A percentile compares a stretch with the other conserved stretches of the same genome.
Conservation (phyloP, 768 basidiomycete species). For the Pleurotus sapidus region DNA sequence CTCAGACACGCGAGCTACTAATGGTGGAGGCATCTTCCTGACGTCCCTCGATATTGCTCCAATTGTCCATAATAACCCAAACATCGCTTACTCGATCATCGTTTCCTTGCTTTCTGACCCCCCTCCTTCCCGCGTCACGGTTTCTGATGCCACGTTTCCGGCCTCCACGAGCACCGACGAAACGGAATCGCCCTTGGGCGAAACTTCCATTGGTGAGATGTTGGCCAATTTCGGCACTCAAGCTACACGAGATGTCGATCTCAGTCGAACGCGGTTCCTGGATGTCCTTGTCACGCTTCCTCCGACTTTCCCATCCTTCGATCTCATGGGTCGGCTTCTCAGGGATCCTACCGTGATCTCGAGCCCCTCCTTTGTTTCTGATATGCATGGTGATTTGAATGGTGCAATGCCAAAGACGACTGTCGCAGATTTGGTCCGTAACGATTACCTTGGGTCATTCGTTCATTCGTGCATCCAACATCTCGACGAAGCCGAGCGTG, state of each 20-base stretch:
- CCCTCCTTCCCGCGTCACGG: conserved; percentile 11
- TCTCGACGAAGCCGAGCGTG: conserved; percentile 66
- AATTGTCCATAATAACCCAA: conserved; percentile 66
- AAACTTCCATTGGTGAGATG: too few species aligned
- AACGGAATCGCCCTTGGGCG: neutral
- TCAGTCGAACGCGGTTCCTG: conserved; percentile 49
- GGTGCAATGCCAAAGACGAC: conserved; percentile 35
- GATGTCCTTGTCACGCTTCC: conserved; percentile 65
- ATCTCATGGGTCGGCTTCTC: conserved; percentile 67
- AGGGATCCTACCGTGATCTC: conserved; percentile 46
- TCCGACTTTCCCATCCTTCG: conserved; percentile 71
- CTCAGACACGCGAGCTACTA: conserved; percentile 15
- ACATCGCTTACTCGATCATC: conserved; percentile 66
- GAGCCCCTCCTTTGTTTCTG: conserved; percentile 23
- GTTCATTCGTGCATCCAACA: conserved; percentile 68
- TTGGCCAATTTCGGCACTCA: neutral
- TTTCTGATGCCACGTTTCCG: neutral
- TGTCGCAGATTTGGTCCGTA: conserved; percentile 60
- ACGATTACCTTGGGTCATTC: conserved; percentile 68
- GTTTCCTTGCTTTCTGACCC: conserved; percentile 50
- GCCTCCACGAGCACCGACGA: neutral
- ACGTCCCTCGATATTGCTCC: conserved; percentile 66
- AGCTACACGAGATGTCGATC: conserved; percentile 6
- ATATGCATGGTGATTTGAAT: neutral
- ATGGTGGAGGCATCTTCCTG: conserved; percentile 34